These are phyloP conservation scores for Stagonosporopsis cucurbitacearum DNA, from an alignment of 2,329 filamentous ascomycete genomes.

Conservation along the genomic window DNA sequence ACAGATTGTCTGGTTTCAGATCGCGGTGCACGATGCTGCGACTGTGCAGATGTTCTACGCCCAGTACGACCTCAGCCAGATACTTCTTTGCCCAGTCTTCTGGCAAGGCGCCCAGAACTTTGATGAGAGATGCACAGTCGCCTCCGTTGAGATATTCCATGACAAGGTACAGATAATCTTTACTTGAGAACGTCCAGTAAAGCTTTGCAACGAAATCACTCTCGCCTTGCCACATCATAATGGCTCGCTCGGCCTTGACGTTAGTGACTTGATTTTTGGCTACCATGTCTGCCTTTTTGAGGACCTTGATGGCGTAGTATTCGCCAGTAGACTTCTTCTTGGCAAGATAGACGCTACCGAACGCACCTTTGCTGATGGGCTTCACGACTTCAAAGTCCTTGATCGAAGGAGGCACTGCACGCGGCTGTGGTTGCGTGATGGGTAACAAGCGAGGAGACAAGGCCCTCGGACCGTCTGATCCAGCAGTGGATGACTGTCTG, in stretches of 20 bases:
- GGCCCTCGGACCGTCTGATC: constrained; percentile 71
- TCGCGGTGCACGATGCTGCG: constrained; percentile 96
- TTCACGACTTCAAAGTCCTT: constrained; percentile 99
- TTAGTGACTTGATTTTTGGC: constrained; percentile 99
- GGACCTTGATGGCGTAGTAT: constrained; percentile 97
- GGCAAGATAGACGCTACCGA: constrained; percentile 95
- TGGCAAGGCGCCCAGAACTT: constrained; percentile 86
- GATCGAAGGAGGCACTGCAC: constrained; percentile 91
- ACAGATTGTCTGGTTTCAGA: constrained; percentile 93
- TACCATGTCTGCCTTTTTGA: constrained; percentile 99
- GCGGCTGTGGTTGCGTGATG: constrained; percentile 80
- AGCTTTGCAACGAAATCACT: constrained; percentile 99
- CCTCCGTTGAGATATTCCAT: constrained; percentile 99
- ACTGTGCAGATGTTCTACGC: constrained; percentile 93
- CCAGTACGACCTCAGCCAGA: constrained; percentile 92
- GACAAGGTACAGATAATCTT: constrained; percentile 96
- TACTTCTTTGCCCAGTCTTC: constrained; percentile 99
- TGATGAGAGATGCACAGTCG: constrained; percentile 95
- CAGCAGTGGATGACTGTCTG: constrained; percentile 87
- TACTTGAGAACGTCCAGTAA: constrained; percentile 99
- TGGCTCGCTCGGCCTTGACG: constrained; percentile 96
- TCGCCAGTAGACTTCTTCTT: constrained; percentile 99
- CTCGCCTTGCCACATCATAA: constrained; percentile 99
- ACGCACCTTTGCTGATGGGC: constrained; percentile 97
- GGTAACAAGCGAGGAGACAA: constrained; percentile 82